These are phyloP conservation scores for Candida dubliniensis DNA, from an alignment of 1,139 yeast species.

Conservation along the genomic window DNA sequence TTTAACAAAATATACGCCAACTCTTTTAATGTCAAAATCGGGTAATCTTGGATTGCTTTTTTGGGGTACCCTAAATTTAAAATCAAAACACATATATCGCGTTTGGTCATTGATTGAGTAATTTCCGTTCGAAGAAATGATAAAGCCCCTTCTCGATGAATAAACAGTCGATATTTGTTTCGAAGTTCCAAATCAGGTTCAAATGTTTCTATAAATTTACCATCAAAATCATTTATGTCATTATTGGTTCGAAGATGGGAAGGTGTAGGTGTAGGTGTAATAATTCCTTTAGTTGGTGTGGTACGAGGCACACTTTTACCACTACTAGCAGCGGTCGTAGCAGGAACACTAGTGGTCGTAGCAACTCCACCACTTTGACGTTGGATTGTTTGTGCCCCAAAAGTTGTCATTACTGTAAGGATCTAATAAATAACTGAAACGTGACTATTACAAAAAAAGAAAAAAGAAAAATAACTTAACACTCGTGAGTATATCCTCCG, in stretches of 20 bases:
- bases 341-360: neutral
- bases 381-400: no score
- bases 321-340: neutral
- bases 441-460: no score
- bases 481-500: no score
- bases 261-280: constrained; percentile 3
- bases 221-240: neutral
- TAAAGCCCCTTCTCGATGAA: constrained; percentile 58
- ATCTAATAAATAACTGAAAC: no score
- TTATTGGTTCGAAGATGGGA: neutral
- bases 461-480: no score
- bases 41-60: constrained; percentile 10
- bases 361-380: no score
- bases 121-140: constrained; percentile 53
- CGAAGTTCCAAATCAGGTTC: constrained; percentile 9
- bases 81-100: constrained; percentile 46
- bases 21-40: constrained; percentile 12
- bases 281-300: constrained; percentile 1
- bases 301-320: no score
- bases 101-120: constrained; percentile 51
- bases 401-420: no score
- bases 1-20: constrained; percentile 19
- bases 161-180: constrained; percentile 35
- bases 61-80: constrained; percentile 42
- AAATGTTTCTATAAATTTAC: constrained; percentile 1